Conservation (phyloP, 768 basidiomycete genomes). For the Pulveroboletus sp. region DNA sequence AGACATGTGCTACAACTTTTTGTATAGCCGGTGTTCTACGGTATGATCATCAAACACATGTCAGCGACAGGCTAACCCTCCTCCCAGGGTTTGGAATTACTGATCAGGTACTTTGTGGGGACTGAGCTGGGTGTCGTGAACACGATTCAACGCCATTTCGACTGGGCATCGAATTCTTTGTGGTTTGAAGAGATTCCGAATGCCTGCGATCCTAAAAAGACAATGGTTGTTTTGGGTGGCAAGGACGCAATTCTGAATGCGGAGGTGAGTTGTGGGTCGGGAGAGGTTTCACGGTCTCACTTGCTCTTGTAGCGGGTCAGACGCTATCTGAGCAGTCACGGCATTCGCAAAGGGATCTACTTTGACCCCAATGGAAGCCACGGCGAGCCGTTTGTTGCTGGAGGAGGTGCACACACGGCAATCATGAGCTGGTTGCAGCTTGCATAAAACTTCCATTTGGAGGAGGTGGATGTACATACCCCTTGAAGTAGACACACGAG, state of each 20-base stretch:
- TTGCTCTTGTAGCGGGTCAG: conserved; percentile 54
- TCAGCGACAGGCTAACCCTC: conserved; percentile 5
- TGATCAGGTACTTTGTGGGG: conserved; percentile 87
- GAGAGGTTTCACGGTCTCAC: conserved; percentile 3
- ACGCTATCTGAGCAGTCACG: conserved; percentile 74
- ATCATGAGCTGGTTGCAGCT: conserved; percentile 62
- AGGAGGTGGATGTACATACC: conserved; percentile 5
- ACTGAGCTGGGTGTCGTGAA: conserved; percentile 87
- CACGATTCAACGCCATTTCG: conserved; percentile 78
- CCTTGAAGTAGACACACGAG: not conserved
- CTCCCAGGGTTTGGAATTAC: conserved; percentile 65
- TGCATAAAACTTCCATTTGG: conserved; percentile 14
- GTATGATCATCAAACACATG: conserved; percentile 35
- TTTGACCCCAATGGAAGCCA: conserved; percentile 63
- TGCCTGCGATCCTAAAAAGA: conserved; percentile 61
- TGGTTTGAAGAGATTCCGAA: conserved; percentile 91
- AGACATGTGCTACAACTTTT: conserved; percentile 92
- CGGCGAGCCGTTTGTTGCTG: conserved; percentile 56
- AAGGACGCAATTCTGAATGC: conserved; percentile 78
- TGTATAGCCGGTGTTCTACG: conserved; percentile 67
- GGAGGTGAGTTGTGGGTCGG: conserved; percentile 40
- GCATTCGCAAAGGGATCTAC: conserved; percentile 62
- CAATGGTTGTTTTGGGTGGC: conserved; percentile 79
- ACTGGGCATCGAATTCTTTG: conserved; percentile 84
- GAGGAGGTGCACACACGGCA: conserved; percentile 49